Percentiles rank a stretch among this genome's conserved stretches.
Evolutionary conservation across 306 rosid species (phyloP).

Genomic region (Datisca glomerata): DNA sequence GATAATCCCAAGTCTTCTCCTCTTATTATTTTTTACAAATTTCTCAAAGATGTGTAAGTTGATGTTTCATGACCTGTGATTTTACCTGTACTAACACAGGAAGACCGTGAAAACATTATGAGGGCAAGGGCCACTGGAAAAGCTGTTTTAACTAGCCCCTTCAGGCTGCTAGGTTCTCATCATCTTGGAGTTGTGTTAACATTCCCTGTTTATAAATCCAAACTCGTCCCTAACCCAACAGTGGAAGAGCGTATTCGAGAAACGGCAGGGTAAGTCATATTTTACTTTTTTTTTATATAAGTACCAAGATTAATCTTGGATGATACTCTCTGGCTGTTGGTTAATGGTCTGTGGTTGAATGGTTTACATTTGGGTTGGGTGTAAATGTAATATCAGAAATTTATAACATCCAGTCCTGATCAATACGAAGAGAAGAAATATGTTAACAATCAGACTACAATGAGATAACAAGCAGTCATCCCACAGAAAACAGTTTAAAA

Average conservation of each 20-base stretch:
- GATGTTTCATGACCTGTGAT: neutral
- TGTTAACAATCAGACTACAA: no score
- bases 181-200: constrained; percentile 99
- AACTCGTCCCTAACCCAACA: constrained; percentile 59
- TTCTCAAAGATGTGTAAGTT: neutral
- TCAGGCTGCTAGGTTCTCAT: constrained; percentile 78
- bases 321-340: no score
- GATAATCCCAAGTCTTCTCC: constrained; percentile 1
- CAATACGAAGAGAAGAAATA: no score
- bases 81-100: constrained; percentile 31
- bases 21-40: constrained; percentile 4
- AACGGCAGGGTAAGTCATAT: constrained; percentile 72
- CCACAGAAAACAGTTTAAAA: no score
- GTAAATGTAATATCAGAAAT: no score
- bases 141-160: constrained; percentile 96
- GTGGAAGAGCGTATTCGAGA: constrained; percentile 57
- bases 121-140: constrained; percentile 98
- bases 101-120: constrained; percentile 87
- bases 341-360: no score
- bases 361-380: no score
- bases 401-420: no score
- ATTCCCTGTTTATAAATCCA: constrained; percentile 91
- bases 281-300: neutral
- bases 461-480: no score
- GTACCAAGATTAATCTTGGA: no score